Evolutionary conservation across 164 flowering plant genomes (phyloP), one percentile per base, ranked within the genome.

Genomic region (Kalanchoe fedtschenkoi): DNA sequence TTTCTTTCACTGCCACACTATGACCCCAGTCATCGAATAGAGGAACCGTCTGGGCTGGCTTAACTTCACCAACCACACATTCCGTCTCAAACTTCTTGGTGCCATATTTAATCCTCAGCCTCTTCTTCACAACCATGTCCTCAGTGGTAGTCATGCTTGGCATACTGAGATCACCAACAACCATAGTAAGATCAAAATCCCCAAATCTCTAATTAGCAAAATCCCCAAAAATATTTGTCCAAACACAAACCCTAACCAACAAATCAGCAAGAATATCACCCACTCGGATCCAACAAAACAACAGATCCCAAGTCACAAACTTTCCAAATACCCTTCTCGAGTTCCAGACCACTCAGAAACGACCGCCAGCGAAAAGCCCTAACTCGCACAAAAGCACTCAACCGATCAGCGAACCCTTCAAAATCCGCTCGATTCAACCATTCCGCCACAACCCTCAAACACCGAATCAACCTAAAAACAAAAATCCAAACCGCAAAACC

Each of bases 51-150:
- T 37, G 43, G 39, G 17, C 71, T 34, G 44, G 29, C 11, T 34
- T 41, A 63, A 60, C 22, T 62, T 60, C 46, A 19, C 16, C 44
- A 39, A 33, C 14, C 29, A 9, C 51, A 24, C 69, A 51, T 34
- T 60, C 65, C 46, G 35, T 67, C 22, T 70, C 79, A 22, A 63
- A 26, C 61, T 62, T 68, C 61, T 73, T 74, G 11, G 44, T 37
- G 9, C 62, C 44, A 60, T 67, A 60, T 38, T 76, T 76, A 34
- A 76, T 73, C 70, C 60, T 72, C 58, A 76, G 15, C 53, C 64
- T 75, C 42, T 60, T 70, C 26, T 35, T 61, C n/a, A 65, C 38
- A 16, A 66, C 59, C 9, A 73, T 55, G 22, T 70, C 58, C 44
- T 65, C 68, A 34, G 74, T 65, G 24, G 72, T 62, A 60, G 58